Evolutionary conservation across 441 rosid species (phyloP).

Genomic region (Populus hybrid): DNA sequence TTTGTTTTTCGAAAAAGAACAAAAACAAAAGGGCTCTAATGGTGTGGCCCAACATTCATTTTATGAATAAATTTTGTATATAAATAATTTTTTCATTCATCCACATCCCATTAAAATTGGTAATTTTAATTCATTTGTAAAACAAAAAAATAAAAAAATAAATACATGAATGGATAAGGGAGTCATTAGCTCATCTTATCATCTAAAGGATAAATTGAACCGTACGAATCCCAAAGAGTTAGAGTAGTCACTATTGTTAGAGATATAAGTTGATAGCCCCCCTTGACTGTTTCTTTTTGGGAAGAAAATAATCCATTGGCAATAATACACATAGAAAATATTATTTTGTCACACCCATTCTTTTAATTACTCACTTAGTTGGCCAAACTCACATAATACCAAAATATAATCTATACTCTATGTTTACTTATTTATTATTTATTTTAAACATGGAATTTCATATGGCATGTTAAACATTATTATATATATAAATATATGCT

Average conservation of each 20-base stretch:
- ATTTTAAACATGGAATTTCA: no score
- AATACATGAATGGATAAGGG: not conserved
- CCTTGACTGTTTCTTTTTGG: not conserved
- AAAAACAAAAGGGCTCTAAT: no score
- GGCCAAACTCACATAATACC: no score
- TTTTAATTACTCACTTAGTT: not conserved
- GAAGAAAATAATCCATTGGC: not conserved
- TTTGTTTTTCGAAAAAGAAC: no score
- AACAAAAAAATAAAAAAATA: not conserved
- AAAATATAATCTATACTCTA: not conserved
- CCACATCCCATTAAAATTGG: not conserved
- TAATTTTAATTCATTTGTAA: no score
- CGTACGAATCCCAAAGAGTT: not conserved
- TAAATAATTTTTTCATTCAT: not conserved
- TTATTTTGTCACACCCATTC: not conserved
- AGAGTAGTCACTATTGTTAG: not conserved
- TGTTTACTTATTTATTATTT: not conserved
- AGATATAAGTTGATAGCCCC: not conserved
- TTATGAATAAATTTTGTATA: not conserved
- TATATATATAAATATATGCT: no score
- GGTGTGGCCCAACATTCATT: slow-evolving; percentile 15
- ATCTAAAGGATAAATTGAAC: not conserved
- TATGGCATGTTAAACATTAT: no score
- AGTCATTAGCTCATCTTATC: not conserved
- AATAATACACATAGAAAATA: not conserved